Evolutionary conservation across 768 basidiomycete species (phyloP).

Genomic region (Scleroderma bovista): DNA sequence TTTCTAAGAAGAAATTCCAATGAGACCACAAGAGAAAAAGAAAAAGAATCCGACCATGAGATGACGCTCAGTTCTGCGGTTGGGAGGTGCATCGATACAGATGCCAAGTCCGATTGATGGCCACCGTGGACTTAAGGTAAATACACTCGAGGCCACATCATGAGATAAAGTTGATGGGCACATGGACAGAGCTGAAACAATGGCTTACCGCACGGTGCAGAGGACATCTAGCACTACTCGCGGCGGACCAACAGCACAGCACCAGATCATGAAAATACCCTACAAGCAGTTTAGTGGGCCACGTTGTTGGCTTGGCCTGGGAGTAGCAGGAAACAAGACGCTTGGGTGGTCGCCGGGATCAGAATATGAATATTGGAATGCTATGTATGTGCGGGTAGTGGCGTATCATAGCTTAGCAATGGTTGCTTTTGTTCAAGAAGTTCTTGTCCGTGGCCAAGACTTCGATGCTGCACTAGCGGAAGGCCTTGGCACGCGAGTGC

Average conservation of each 20-base stretch:
- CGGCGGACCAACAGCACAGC: neutral
- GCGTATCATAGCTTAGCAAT: too few relatives aligned
- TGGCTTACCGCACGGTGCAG: neutral
- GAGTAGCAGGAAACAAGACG: neutral
- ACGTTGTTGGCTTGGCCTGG: neutral
- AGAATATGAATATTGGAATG: neutral
- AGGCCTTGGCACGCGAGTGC: too few relatives aligned
- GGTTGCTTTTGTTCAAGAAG: too few relatives aligned
- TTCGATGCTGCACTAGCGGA: too few relatives aligned
- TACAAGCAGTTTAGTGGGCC: neutral
- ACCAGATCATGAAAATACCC: neutral
- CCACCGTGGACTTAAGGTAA: slow-evolving; percentile 9
- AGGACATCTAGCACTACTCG: slow-evolving; percentile 6
- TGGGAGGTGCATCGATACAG: too few relatives aligned
- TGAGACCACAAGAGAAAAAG: too few relatives aligned
- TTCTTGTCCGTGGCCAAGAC: too few relatives aligned
- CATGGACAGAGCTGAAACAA: neutral
- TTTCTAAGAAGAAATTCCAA: too few relatives aligned
- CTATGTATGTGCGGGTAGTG: too few relatives aligned
- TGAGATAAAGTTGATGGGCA: neutral
- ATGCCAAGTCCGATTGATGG: neutral
- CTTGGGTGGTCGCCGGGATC: too few relatives aligned
- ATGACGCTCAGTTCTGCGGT: neutral
- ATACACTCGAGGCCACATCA: slow-evolving; percentile 1
- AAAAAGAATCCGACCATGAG: too few relatives aligned